Percentiles rank a stretch among this genome's conserved stretches.
Evolutionary conservation across 1,284 basidiomycete genomes (phyloP).

Genomic region (Pulveroboletus sp.): DNA sequence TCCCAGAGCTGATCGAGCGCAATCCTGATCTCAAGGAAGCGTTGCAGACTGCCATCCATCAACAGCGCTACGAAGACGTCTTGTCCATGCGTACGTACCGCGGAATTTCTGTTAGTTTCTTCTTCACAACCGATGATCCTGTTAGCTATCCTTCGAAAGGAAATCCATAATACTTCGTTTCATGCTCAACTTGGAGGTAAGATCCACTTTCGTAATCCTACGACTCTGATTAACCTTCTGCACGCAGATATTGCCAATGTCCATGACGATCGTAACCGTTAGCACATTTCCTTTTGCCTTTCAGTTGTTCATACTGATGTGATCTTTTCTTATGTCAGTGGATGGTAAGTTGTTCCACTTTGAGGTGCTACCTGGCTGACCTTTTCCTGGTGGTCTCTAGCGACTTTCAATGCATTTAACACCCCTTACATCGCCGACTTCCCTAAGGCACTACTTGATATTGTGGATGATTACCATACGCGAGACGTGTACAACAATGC

Average conservation of each 20-base stretch:
- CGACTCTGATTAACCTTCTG: too few species aligned
- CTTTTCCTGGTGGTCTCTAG: neutral
- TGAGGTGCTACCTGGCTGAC: constrained; percentile 37
- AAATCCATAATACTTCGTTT: neutral
- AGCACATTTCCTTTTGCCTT: neutral
- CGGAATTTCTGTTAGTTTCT: neutral
- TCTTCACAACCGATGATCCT: neutral
- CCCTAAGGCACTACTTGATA: neutral
- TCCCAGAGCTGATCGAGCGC: neutral
- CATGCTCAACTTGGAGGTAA: neutral
- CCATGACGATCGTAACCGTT: neutral
- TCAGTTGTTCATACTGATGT: neutral
- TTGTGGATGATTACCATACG: neutral
- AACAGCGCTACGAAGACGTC: neutral
- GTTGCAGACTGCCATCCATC: neutral
- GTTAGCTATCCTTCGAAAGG: neutral
- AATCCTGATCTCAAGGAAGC: neutral
- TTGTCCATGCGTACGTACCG: neutral
- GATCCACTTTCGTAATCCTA: neutral
- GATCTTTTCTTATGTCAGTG: neutral
- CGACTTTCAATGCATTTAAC: neutral
- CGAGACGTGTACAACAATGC: neutral
- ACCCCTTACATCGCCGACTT: neutral
- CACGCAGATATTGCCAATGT: too few species aligned
- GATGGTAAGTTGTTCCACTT: neutral